Base-by-base conservation (phyloP, 2,329 filamentous ascomycete species). In the Aspergillus piperis region DNA sequence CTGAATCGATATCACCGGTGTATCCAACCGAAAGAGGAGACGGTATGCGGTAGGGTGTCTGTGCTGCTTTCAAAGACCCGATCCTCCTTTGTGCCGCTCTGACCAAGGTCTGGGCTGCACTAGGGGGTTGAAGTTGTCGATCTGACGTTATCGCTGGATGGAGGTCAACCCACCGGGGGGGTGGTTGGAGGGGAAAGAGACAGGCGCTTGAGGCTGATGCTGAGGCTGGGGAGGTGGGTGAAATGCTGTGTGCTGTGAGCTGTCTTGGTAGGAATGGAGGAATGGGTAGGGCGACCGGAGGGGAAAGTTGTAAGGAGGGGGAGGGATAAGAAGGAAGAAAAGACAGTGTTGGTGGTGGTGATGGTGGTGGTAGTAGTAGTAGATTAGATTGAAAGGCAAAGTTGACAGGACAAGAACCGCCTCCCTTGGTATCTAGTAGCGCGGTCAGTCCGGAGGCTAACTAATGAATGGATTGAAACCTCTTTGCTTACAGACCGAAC, bases 101-200 rank as follows among this genome's bases (percentile, higher is more conserved):
- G 52, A 23, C 30, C 51, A 39, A 38, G 59, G 54, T 57, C 57
- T 62, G 54, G 61, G 47, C 58, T 51, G 53, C 59, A 25, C 47
- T 50, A 53, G 57, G 49, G 36, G 36, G 32, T 15, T 36, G 32
- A 60, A 54, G 54, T 54, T 55, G 57, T 42, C 50, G 57, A 62
- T 54, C 54, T 44, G 54, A 54, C 47, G 44, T 25, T 58, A 60
- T 60, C 50, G 38, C 32, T 32, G 32, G 58, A 62, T 53, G 15
- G 47, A 55, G n/a, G 36, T 25, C 49, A 44, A 49, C 32, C 52
- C 39, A 56, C 21, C 23, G 23, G 25, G 25, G 23, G 25, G 47
- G 30, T 36, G 32, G 11, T 36, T 36, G 32, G 32, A 36, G 32
- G 11, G 32, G 25, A 32, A 27, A 3, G 44, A 8, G 47, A 32